Evolutionary conservation across 2,329 filamentous ascomycete genomes (phyloP).

Genomic region (Diaporthe vaccinii): DNA sequence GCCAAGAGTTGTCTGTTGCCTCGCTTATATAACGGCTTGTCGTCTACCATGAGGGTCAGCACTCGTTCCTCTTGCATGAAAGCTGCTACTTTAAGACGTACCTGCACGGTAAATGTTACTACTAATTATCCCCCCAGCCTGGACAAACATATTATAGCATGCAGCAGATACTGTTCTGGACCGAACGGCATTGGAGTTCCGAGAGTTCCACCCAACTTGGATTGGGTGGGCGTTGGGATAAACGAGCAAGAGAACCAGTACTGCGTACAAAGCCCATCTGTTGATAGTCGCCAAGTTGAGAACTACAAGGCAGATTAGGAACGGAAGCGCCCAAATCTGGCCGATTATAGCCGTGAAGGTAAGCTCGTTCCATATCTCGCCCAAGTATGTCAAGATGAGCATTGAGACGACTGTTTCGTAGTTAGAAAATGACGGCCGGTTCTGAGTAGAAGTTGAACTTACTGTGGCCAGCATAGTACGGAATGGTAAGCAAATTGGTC

Average conservation of each 20-base stretch:
- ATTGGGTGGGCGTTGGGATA: conserved; percentile 61
- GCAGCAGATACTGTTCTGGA: conserved; percentile 73
- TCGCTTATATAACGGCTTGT: conserved; percentile 62
- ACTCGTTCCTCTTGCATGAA: too few species aligned
- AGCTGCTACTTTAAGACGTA: conserved; percentile 35
- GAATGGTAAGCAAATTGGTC: conserved; percentile 75
- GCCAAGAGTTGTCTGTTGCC: conserved; percentile 69
- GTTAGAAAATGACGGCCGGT: not conserved
- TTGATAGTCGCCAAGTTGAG: conserved; percentile 53
- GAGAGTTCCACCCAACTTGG: conserved; percentile 62
- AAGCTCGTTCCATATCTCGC: conserved; percentile 63
- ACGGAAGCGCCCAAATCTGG: conserved; percentile 73
- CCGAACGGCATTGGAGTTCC: conserved; percentile 73
- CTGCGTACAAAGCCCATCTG: conserved; percentile 57
- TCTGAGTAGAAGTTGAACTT: not conserved
- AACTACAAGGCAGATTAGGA: conserved; percentile 64
- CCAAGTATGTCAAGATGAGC: conserved; percentile 54
- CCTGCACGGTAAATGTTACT: conserved; percentile 56
- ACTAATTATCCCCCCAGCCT: conserved; percentile 57
- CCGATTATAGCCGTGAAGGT: conserved; percentile 61
- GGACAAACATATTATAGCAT: conserved; percentile 71
- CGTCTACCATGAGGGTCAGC: conserved; percentile 46
- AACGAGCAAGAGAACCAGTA: conserved; percentile 57
- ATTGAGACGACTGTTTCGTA: conserved; percentile 50
- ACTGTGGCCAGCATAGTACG: conserved; percentile 56